Evolutionary conservation across 805 yeast genomes (phyloP).

Genomic region (Candida andamanensis): DNA sequence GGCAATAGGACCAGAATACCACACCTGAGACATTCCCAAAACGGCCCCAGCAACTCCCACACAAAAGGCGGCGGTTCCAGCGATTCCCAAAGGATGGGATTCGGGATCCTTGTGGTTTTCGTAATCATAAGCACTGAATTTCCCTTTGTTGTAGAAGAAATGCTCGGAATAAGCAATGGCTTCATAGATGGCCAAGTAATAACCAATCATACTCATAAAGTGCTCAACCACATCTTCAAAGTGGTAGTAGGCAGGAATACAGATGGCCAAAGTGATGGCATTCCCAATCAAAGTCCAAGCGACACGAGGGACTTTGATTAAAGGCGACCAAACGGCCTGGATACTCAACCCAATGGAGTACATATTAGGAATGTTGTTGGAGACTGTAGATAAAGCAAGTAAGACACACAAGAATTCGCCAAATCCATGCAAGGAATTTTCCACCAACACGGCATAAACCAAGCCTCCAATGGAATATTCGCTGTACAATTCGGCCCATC

Average conservation of each 20-base stretch:
- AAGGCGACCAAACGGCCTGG: slow-evolving; percentile 76
- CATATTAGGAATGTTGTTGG: slow-evolving; percentile 92
- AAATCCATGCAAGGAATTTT: slow-evolving; percentile 77
- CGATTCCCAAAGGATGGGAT: slow-evolving; percentile 67
- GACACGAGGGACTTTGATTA: slow-evolving; percentile 74
- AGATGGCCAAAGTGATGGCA: slow-evolving; percentile 72
- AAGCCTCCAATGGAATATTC: slow-evolving; percentile 57
- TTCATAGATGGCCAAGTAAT: slow-evolving; percentile 83
- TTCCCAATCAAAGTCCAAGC: slow-evolving; percentile 78
- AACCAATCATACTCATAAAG: slow-evolving; percentile 89
- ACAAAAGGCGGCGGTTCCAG: slow-evolving; percentile 74
- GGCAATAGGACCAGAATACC: slow-evolving; percentile 75
- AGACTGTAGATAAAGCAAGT: slow-evolving; percentile 78
- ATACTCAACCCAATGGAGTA: slow-evolving; percentile 85
- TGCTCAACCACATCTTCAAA: slow-evolving; percentile 70
- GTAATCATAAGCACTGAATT: slow-evolving; percentile 55
- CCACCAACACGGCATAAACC: slow-evolving; percentile 70
- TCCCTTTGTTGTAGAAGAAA: slow-evolving; percentile 66
- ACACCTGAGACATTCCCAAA: slow-evolving; percentile 80
- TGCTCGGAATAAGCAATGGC: slow-evolving; percentile 78
- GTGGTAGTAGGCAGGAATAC: slow-evolving; percentile 81
- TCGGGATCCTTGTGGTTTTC: slow-evolving; percentile 54
- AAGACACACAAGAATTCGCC: slow-evolving; percentile 87
- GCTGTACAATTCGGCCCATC: slow-evolving; percentile 24
- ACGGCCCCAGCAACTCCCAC: slow-evolving; percentile 84